phyloP scores from a whole-genome alignment of 331 rosid species.

The Malus hybrid region DNA sequence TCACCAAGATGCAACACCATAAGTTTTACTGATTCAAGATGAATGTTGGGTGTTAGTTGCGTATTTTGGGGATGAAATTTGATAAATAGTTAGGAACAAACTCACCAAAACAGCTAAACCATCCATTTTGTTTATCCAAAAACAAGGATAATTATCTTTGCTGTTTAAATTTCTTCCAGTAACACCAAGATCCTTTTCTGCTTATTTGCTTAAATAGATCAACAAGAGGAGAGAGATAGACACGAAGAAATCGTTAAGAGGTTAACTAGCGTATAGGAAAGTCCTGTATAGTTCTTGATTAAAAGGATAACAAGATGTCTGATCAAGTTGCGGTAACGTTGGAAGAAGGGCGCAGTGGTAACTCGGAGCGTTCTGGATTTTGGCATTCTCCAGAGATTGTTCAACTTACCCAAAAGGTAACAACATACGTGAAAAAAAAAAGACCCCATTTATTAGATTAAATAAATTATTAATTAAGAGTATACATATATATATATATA shows the following conservation, averaged over 20 bases:
- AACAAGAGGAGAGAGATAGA: neutral
- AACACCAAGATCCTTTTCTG: too few species aligned
- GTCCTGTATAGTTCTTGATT: neutral
- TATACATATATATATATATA: too few species aligned
- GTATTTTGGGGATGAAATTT: neutral
- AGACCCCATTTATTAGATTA: too few species aligned
- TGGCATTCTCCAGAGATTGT: neutral
- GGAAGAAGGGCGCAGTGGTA: neutral
- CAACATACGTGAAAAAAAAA: too few species aligned
- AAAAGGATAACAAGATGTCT: neutral
- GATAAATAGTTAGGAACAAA: neutral
- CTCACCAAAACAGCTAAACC: slow-evolving; percentile 30
- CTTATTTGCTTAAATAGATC: too few species aligned
- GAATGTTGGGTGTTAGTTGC: too few species aligned
- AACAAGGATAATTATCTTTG: neutral
- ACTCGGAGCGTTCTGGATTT: neutral
- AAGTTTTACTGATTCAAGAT: too few species aligned
- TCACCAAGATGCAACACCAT: too few species aligned
- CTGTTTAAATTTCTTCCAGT: too few species aligned
- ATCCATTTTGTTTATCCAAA: neutral
- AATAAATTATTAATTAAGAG: too few species aligned
- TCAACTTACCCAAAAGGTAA: slow-evolving; percentile 9
- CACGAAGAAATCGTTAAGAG: too few species aligned
- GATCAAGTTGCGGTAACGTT: neutral
- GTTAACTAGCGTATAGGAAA: too few species aligned